A percentile compares a stretch with the other conserved stretches of the same genome.
phyloP scores from a whole-genome alignment of 2,329 filamentous ascomycete species.

The Epichloe sp. region DNA sequence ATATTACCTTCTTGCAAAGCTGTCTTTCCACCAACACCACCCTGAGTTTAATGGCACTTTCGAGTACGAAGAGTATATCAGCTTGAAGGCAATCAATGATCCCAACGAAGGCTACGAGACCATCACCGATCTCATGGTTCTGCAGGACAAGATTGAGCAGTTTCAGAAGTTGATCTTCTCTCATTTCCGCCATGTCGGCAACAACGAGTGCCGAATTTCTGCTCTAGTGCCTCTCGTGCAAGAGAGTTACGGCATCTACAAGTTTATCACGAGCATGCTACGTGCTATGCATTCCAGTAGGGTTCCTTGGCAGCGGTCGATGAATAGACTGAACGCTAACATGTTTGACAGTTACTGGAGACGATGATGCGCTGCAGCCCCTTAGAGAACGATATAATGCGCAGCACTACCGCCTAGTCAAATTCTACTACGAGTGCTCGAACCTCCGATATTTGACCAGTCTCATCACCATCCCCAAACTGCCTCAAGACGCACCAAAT shows the following conservation, averaged over 20 bases:
- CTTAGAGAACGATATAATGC: constrained; percentile 83
- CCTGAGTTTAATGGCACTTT: constrained; percentile 98
- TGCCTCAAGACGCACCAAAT: constrained; percentile 88
- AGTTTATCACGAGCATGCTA: constrained; percentile 99
- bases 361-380: constrained; percentile 83
- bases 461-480: constrained; percentile 88
- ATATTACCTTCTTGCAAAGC: constrained; percentile 84
- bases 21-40: constrained; percentile 93
- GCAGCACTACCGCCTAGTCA: constrained; percentile 89
- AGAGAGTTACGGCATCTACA: constrained; percentile 98
- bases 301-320: constrained; percentile 16
- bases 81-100: constrained; percentile 94
- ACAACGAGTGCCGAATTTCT: constrained; percentile 95
- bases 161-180: constrained; percentile 99
- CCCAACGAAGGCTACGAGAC: constrained; percentile 97
- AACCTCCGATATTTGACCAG: constrained; percentile 94
- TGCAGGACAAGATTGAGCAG: constrained; percentile 96
- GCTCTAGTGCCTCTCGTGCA: constrained; percentile 86
- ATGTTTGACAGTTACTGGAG: constrained; percentile 57
- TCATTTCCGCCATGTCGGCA: constrained; percentile 79
- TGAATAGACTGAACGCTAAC: constrained; percentile 9
- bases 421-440: constrained; percentile 98
- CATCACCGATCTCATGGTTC: constrained; percentile 87
- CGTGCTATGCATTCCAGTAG: constrained; percentile 91
- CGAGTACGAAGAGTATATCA: constrained; percentile 98